Evolutionary conservation across 2,329 filamentous ascomycete genomes (phyloP).

Genomic region (Pleurostoma richardsiae): DNA sequence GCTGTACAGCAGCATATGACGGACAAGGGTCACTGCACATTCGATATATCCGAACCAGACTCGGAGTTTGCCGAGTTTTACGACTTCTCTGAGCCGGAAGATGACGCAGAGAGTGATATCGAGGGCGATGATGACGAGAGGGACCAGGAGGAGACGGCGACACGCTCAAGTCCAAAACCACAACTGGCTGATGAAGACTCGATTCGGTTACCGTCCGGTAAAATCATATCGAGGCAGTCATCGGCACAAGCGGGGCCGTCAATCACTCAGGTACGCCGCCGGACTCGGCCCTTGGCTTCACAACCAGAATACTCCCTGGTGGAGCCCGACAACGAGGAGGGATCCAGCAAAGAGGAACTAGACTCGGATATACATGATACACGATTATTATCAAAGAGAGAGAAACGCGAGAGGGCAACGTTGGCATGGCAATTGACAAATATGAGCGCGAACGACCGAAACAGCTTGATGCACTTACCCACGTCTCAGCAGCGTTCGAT

Average conservation of each 20-base stretch:
- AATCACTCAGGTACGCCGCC: constrained; percentile 7
- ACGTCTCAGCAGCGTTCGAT: constrained; percentile 20
- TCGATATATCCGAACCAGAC: constrained; percentile 27
- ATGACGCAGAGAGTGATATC: constrained; percentile 1
- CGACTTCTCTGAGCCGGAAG: constrained; percentile 14
- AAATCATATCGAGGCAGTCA: constrained; percentile 20
- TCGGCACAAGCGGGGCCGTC: neutral
- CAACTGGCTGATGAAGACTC: constrained; percentile 18
- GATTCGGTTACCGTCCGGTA: constrained; percentile 28
- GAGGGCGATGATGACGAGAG: constrained; percentile 3
- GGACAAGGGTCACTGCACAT: constrained; percentile 40
- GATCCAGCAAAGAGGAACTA: neutral
- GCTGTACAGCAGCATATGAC: constrained; percentile 48
- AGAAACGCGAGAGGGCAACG: constrained; percentile 5
- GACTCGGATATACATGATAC: neutral
- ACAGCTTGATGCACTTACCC: constrained; percentile 20
- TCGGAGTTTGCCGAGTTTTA: constrained; percentile 36
- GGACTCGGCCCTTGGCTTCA: neutral
- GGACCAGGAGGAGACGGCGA: neutral
- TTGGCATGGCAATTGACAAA: constrained; percentile 13
- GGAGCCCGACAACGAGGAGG: neutral
- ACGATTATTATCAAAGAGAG: constrained; percentile 1
- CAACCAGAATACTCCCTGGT: neutral
- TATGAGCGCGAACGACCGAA: constrained; percentile 18
- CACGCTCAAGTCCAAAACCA: constrained; percentile 1